phyloP scores from a whole-genome alignment of 192 early-diverging fungal species.

The Coemansia sp. region DNA sequence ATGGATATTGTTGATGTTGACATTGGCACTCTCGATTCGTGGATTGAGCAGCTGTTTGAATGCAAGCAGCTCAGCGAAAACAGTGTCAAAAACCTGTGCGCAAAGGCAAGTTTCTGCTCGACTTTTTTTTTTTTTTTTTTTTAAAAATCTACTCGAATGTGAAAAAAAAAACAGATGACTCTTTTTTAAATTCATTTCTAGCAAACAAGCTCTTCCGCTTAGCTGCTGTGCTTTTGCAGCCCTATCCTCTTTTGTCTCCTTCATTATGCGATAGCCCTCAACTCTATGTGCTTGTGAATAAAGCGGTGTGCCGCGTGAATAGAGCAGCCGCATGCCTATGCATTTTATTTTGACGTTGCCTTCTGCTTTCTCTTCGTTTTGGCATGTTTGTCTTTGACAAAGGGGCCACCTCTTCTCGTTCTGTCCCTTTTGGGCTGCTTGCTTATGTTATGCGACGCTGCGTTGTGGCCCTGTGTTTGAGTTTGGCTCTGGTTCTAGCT shows the following conservation, averaged over 20 bases:
- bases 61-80: constrained; percentile 95
- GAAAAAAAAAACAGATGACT: not conserved
- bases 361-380: not conserved
- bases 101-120: constrained; percentile 71
- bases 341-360: constrained; percentile 7
- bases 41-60: constrained; percentile 85
- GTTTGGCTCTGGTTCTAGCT: too few species aligned
- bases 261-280: not conserved
- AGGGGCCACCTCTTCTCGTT: not conserved
- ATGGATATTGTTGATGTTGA: constrained; percentile 59
- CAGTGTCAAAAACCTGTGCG: constrained; percentile 94
- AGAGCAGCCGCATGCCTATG: too few species aligned
- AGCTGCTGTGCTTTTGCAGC: too few species aligned
- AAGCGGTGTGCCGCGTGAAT: too few species aligned
- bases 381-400: too few species aligned
- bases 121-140: constrained; percentile 1
- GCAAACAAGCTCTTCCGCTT: constrained; percentile 3
- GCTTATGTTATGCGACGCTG: not conserved
- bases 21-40: constrained; percentile 87
- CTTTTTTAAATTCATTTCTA: not conserved
- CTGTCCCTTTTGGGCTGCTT: not conserved
- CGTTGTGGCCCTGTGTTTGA: too few species aligned
- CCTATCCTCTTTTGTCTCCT: too few species aligned
- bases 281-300: too few species aligned
- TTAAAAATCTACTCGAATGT: too few species aligned